Evolutionary conservation across 129 eudicot genomes (phyloP).

Genomic region (Saposhnikovia divaricata): DNA sequence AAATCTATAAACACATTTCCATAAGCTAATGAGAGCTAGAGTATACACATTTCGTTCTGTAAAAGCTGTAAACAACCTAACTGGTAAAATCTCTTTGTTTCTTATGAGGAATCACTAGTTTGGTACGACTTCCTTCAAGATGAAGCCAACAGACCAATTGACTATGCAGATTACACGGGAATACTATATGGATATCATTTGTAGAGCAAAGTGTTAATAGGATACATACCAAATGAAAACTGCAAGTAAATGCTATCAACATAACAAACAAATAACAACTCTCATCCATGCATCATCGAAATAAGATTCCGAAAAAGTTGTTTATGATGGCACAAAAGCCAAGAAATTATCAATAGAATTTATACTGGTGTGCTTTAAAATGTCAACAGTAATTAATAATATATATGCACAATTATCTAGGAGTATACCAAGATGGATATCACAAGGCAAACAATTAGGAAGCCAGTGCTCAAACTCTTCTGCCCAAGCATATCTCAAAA

Average conservation of each 20-base stretch:
- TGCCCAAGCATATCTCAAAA: conserved; percentile 86
- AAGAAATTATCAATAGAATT: background rate
- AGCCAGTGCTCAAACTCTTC: conserved; percentile 98
- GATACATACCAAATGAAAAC: background rate
- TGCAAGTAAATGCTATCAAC: background rate
- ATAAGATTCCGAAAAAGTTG: background rate
- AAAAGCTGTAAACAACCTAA: background rate
- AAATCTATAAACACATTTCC: background rate
- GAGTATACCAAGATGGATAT: conserved; percentile 77
- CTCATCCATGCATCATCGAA: background rate
- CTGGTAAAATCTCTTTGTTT: background rate
- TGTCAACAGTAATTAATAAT: background rate
- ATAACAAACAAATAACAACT: background rate
- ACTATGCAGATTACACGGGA: background rate
- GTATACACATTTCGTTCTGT: background rate
- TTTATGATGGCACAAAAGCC: background rate
- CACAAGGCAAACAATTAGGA: conserved; percentile 83
- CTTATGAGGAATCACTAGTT: background rate
- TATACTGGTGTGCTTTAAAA: background rate
- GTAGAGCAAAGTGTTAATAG: background rate
- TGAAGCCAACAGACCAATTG: background rate
- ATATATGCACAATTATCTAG: background rate
- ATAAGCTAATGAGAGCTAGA: background rate
- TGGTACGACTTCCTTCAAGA: background rate
- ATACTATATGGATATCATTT: background rate